Conservation (phyloP, 2,329 filamentous ascomycete genomes). For the Pseudogymnoascus verrucosus region DNA sequence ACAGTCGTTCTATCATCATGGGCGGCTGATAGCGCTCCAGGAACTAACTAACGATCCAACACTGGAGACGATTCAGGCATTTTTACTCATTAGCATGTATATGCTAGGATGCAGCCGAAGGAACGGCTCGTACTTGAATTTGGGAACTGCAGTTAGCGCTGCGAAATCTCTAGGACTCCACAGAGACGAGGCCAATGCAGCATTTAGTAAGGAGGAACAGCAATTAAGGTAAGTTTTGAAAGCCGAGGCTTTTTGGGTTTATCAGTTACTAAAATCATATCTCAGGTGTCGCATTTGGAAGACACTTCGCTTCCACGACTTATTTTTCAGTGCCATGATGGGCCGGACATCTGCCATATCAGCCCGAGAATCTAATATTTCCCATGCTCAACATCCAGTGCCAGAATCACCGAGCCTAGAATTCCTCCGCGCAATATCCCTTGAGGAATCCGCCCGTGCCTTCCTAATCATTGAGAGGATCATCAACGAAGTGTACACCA, state of each 20-base stretch:
- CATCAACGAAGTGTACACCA: slow-evolving; percentile 1
- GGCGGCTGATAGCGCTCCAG: slow-evolving; percentile 28
- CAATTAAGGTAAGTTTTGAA: slow-evolving; percentile 6
- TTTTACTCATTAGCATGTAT: slow-evolving; percentile 32
- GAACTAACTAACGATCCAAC: slow-evolving; percentile 31
- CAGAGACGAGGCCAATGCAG: slow-evolving; percentile 12
- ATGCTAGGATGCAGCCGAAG: slow-evolving; percentile 29
- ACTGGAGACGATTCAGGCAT: slow-evolving; percentile 28
- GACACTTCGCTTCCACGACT: slow-evolving; percentile 13
- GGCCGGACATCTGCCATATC: slow-evolving; percentile 10
- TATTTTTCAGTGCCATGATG: slow-evolving; percentile 14
- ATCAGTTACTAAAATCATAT: neutral
- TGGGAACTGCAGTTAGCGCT: slow-evolving; percentile 32
- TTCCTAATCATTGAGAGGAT: slow-evolving; percentile 1
- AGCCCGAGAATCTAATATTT: neutral
- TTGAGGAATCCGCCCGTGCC: slow-evolving; percentile 3
- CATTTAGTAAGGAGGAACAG: slow-evolving; percentile 3
- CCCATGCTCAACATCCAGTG: neutral
- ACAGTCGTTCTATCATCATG: slow-evolving; percentile 30
- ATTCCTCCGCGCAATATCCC: neutral
- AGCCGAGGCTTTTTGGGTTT: neutral
- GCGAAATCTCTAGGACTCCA: slow-evolving; percentile 30
- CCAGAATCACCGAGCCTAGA: neutral
- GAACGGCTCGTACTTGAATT: slow-evolving; percentile 33
- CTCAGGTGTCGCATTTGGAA: slow-evolving; percentile 15